phyloP scores from a whole-genome alignment of 176 grass and related monocot species.

The Rhynchospora pubera region DNA sequence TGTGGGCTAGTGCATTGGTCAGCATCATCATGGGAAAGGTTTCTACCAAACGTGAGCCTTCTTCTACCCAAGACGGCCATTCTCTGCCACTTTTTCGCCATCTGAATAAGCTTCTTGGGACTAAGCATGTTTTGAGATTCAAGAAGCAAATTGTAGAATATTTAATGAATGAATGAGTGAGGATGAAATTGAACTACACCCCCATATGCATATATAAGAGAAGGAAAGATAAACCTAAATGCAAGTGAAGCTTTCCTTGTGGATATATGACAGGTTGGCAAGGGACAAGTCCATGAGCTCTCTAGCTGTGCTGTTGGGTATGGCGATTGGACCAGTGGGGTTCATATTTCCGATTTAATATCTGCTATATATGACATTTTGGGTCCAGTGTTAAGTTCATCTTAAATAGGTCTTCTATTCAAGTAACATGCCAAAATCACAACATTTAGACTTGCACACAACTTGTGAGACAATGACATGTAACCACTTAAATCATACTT shows the following conservation, averaged over 20 bases:
- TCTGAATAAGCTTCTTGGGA: slow-evolving; percentile 5
- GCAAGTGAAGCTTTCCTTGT: neutral
- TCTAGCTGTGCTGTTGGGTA: slow-evolving; percentile 13
- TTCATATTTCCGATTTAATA: neutral
- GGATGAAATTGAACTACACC: neutral
- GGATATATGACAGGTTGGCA: neutral
- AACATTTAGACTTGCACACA: neutral
- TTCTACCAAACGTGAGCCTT: slow-evolving; percentile 24
- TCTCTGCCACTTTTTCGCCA: slow-evolving; percentile 34
- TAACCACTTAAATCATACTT: too few relatives aligned
- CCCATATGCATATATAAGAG: slow-evolving; percentile 8
- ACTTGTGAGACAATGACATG: neutral
- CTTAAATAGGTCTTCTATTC: neutral
- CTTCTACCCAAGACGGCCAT: slow-evolving; percentile 25
- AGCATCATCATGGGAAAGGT: neutral
- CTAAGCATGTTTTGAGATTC: slow-evolving; percentile 23
- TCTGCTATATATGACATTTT: neutral
- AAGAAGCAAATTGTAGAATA: neutral
- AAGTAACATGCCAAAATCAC: neutral
- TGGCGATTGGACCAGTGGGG: slow-evolving; percentile 14
- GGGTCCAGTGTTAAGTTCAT: neutral
- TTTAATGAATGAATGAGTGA: neutral
- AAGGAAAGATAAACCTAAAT: neutral
- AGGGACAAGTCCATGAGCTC: slow-evolving; percentile 26
- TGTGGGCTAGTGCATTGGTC: slow-evolving; percentile 14